phyloP scores from a whole-genome alignment of 345 rosid genomes.

The Acer negundo region DNA sequence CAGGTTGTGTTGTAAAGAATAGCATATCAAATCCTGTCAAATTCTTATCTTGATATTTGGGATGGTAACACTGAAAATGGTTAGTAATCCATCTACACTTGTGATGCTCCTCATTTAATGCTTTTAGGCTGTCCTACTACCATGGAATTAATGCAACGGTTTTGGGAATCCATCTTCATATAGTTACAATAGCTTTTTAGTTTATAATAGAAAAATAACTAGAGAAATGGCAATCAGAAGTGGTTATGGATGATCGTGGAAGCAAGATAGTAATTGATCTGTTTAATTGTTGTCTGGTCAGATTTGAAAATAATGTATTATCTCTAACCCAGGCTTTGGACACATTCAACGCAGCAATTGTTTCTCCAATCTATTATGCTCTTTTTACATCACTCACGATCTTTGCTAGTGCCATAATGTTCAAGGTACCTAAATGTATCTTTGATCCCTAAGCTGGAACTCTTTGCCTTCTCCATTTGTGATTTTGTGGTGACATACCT shows the following conservation, averaged over 20 bases:
- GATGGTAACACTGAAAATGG: background rate
- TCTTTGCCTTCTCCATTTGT: background rate
- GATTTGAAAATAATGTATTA: no score
- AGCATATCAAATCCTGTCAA: background rate
- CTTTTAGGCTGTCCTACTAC: background rate
- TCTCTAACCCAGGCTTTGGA: slow-evolving; percentile 61
- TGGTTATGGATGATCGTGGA: background rate
- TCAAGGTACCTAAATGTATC: slow-evolving; percentile 83
- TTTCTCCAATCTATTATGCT: slow-evolving; percentile 81
- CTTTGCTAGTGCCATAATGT: slow-evolving; percentile 80
- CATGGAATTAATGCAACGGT: background rate
- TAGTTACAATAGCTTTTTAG: background rate
- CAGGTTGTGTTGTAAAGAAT: background rate
- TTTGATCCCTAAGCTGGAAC: background rate
- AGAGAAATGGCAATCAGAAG: background rate
- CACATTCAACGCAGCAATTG: slow-evolving; percentile 71
- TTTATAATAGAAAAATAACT: background rate
- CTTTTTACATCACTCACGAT: slow-evolving; percentile 76
- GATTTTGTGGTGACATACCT: background rate
- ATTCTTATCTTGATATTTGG: background rate
- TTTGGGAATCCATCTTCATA: background rate
- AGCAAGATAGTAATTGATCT: background rate
- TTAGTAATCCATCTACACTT: background rate
- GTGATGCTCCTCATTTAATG: background rate
- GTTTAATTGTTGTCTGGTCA: background rate